Evolutionary conservation across 2,329 filamentous ascomycete genomes (phyloP).

Genomic region (Xylaria multiplex): DNA sequence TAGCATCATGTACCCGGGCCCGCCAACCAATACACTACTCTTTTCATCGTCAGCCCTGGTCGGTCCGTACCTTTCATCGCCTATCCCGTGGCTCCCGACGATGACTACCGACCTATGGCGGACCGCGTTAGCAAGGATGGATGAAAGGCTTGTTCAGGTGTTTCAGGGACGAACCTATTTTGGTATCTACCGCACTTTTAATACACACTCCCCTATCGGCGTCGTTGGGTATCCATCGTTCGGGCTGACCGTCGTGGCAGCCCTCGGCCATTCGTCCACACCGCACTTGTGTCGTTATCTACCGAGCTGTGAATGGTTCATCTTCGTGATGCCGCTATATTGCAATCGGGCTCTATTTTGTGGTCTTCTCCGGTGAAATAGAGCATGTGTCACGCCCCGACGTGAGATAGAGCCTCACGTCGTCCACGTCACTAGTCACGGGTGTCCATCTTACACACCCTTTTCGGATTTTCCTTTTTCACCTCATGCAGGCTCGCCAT

Average conservation of each 20-base stretch:
- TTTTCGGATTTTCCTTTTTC: conserved; percentile 18
- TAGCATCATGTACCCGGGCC: conserved; percentile 1
- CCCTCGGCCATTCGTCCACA: not conserved
- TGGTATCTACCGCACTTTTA: not conserved
- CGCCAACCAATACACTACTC: not conserved
- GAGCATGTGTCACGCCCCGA: not conserved
- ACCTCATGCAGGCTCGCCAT: conserved; percentile 24
- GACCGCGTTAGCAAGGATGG: conserved; percentile 14
- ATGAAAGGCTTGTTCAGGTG: too few species aligned
- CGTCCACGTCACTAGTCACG: conserved; percentile 25
- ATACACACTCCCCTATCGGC: not conserved
- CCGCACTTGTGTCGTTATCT: not conserved
- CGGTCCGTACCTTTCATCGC: not conserved
- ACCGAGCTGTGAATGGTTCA: conserved; percentile 7
- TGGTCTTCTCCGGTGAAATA: not conserved
- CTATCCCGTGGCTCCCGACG: not conserved
- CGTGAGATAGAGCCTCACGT: not conserved
- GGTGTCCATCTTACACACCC: conserved; percentile 23
- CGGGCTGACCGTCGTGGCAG: not conserved
- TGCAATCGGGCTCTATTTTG: not conserved
- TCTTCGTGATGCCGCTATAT: not conserved
- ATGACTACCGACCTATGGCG: too few species aligned
- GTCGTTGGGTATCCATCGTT: not conserved
- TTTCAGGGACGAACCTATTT: not conserved
- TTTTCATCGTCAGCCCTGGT: not conserved